Evolutionary conservation across 2,329 filamentous ascomycete species (phyloP).

Genomic region (Sodiomyces alkalinus): DNA sequence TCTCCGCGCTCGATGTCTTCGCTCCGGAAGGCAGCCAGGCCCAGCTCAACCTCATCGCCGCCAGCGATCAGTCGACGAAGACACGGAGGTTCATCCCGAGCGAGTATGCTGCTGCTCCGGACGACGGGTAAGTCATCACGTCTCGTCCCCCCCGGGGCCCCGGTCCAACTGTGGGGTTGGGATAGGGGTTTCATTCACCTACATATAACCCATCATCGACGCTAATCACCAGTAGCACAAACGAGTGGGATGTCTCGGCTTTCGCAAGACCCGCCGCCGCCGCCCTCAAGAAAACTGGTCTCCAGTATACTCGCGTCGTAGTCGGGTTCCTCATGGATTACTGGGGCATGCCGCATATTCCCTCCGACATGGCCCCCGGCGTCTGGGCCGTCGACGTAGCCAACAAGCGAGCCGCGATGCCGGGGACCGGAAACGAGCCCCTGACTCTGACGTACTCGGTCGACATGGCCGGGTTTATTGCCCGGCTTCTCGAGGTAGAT

Average conservation of each 20-base stretch:
- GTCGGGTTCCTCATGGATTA: constrained; percentile 14
- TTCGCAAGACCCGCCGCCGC: background rate
- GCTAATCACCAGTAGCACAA: too few relatives aligned
- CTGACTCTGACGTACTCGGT: constrained; percentile 3
- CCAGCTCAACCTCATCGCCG: constrained; percentile 26
- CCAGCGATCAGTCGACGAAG: constrained; percentile 19
- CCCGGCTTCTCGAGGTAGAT: constrained; percentile 13
- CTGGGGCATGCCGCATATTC: constrained; percentile 11
- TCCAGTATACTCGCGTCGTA: constrained; percentile 1
- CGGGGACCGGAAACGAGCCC: constrained; percentile 2
- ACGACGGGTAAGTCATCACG: background rate
- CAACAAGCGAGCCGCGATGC: constrained; percentile 1
- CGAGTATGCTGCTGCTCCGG: constrained; percentile 18
- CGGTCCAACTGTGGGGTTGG: too few relatives aligned
- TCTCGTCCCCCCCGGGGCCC: background rate
- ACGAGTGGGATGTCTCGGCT: too few relatives aligned
- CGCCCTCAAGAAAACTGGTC: background rate
- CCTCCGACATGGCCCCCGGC: constrained; percentile 11
- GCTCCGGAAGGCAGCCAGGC: constrained; percentile 12
- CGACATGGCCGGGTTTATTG: constrained; percentile 16
- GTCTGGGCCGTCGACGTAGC: constrained; percentile 1
- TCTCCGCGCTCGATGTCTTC: constrained; percentile 22
- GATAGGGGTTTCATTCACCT: too few relatives aligned
- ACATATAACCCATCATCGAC: too few relatives aligned
- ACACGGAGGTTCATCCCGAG: constrained; percentile 27